Conservation (phyloP, 202 grass and related monocot species). For the Brachypodium distachyon region DNA sequence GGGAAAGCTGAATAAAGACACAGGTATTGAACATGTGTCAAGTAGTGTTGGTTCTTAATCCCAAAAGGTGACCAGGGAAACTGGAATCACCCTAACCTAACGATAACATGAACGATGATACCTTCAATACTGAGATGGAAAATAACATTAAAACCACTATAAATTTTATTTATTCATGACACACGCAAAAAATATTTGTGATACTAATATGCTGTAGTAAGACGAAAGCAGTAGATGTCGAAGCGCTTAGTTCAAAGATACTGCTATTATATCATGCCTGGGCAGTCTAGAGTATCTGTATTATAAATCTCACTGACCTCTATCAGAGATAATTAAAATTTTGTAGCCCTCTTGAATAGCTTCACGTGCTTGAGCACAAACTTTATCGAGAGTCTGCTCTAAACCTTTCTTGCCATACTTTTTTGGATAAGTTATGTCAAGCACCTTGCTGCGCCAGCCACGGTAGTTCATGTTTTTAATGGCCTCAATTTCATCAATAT, state of each 20-base stretch:
- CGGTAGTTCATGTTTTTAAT: slow-evolving; percentile 93
- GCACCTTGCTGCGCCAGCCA: slow-evolving; percentile 88
- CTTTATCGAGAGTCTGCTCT: slow-evolving; percentile 74
- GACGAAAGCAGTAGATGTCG: neutral
- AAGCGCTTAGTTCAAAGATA: neutral
- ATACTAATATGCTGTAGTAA: neutral
- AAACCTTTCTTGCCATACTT: slow-evolving; percentile 63
- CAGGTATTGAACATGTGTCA: neutral
- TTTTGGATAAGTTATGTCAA: slow-evolving; percentile 82
- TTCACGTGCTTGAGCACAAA: slow-evolving; percentile 71
- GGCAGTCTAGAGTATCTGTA: neutral
- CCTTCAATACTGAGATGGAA: neutral
- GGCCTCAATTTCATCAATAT: slow-evolving; percentile 91
- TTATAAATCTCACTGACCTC: slow-evolving; percentile 54
- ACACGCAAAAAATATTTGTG: neutral
- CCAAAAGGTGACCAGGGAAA: neutral
- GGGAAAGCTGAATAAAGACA: neutral
- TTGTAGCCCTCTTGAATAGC: slow-evolving; percentile 76
- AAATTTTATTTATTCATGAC: too few species aligned
- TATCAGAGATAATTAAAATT: slow-evolving; percentile 89
- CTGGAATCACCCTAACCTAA: neutral
- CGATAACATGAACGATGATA: neutral
- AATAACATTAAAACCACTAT: neutral
- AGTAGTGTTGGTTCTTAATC: neutral
- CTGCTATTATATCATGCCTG: neutral